These are phyloP conservation scores for Zalerion maritima DNA, from an alignment of 495 filamentous ascomycete genomes.

Conservation along the genomic window DNA sequence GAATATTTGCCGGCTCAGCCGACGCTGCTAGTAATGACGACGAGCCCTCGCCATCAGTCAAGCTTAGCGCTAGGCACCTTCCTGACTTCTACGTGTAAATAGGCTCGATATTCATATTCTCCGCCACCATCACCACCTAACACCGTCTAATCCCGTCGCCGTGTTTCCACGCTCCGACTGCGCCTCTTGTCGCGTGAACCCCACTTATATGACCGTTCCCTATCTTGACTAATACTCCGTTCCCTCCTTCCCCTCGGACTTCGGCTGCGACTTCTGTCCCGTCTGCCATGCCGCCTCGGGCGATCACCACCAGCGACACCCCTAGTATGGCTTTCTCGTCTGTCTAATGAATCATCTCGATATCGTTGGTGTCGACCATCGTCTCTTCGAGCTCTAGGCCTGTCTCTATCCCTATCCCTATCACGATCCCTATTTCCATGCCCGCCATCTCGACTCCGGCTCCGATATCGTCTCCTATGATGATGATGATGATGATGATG, in stretches of 20 bases:
- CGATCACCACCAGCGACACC: slow-evolving; percentile 6
- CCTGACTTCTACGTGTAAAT: no score
- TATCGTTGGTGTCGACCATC: slow-evolving; percentile 8
- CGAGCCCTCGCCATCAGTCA: no score
- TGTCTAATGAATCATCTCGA: no score
- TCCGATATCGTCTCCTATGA: slow-evolving; percentile 2
- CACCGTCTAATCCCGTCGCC: slow-evolving; percentile 4
- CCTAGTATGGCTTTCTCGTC: slow-evolving; percentile 9
- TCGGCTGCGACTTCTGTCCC: slow-evolving; percentile 8
- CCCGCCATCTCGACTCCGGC: neutral
- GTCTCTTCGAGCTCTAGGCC: slow-evolving; percentile 9
- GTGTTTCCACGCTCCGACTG: slow-evolving; percentile 11
- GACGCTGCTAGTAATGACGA: no score
- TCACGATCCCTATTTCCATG: slow-evolving; percentile 6
- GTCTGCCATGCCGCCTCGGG: slow-evolving; percentile 4
- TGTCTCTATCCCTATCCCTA: slow-evolving; percentile 9
- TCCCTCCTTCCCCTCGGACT: slow-evolving; percentile 13
- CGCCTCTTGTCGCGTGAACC: no score
- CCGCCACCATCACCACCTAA: no score
- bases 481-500: neutral
- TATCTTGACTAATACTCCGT: no score
- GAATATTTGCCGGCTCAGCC: slow-evolving; percentile 3
- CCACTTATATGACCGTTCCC: no score
- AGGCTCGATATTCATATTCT: no score
- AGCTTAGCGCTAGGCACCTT: no score